These are phyloP conservation scores for Cladophialophora immunda DNA, from an alignment of 2,329 filamentous ascomycete species.

Conservation along the genomic window DNA sequence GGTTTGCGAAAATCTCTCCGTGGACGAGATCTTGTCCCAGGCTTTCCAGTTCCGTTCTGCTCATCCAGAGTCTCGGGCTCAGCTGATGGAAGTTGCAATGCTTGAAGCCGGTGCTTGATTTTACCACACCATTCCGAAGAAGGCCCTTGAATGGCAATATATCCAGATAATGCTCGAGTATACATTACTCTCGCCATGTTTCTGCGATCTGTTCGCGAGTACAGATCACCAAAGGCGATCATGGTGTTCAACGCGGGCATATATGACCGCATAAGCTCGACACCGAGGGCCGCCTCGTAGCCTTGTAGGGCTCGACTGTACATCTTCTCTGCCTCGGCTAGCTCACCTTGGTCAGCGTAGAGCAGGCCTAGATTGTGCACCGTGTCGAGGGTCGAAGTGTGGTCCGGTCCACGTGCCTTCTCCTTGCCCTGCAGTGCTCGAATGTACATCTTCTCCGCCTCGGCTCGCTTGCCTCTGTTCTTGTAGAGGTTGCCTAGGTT, in stretches of 20 bases:
- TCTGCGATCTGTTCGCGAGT: conserved; percentile 40
- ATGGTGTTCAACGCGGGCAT: conserved; percentile 43
- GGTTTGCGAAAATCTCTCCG: neutral
- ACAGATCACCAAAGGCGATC: conserved; percentile 42
- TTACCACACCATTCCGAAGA: conserved; percentile 21
- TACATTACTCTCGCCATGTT: conserved; percentile 43
- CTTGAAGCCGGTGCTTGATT: conserved; percentile 9
- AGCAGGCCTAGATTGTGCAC: conserved; percentile 35
- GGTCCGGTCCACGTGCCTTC: conserved; percentile 36
- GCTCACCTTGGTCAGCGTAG: conserved; percentile 36
- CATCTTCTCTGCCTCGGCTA: conserved; percentile 20
- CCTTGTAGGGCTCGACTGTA: conserved; percentile 36
- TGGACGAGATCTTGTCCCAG: neutral
- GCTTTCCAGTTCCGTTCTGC: neutral
- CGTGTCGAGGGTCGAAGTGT: conserved; percentile 39
- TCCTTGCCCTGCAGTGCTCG: conserved; percentile 39
- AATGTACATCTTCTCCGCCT: conserved; percentile 13
- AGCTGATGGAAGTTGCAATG: neutral
- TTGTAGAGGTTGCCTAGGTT: conserved; percentile 3
- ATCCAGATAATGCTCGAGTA: conserved; percentile 34
- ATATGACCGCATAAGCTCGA: conserved; percentile 39
- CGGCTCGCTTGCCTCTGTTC: conserved; percentile 38
- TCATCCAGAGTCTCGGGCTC: neutral
- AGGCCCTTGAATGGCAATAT: conserved; percentile 21
- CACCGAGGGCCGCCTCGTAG: conserved; percentile 36